Percentiles rank a stretch among this genome's conserved stretches.
These are phyloP conservation scores for Aspergillus ellipticus DNA, from an alignment of 495 filamentous ascomycete genomes.

Conservation along the genomic window DNA sequence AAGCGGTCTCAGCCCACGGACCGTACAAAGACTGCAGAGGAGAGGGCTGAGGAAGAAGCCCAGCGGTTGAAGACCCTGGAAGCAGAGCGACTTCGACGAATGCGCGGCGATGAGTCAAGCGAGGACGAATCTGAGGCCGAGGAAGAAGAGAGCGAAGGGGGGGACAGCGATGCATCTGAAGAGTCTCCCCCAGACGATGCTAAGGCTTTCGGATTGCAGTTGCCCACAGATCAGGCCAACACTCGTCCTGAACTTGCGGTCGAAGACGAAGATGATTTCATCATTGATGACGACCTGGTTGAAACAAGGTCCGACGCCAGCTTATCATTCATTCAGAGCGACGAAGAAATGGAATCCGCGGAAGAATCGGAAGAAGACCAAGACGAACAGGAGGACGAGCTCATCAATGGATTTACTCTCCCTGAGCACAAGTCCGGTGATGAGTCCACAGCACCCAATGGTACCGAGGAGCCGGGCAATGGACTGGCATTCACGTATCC, in stretches of 20 bases:
- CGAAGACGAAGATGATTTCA: constrained; percentile 90
- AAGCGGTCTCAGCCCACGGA: constrained; percentile 79
- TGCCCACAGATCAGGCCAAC: constrained; percentile 24
- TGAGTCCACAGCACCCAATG: constrained; percentile 22
- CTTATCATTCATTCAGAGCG: constrained; percentile 48
- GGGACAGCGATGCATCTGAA: constrained; percentile 35
- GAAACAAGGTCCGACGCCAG: constrained; percentile 52
- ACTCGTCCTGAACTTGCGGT: constrained; percentile 47
- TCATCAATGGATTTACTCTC: constrained; percentile 38
- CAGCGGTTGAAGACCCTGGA: constrained; percentile 74
- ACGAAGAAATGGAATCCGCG: constrained; percentile 44
- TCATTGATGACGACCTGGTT: constrained; percentile 83
- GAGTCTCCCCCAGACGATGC: constrained; percentile 49
- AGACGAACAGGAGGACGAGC: constrained; percentile 48
- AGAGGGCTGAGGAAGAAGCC: constrained; percentile 72
- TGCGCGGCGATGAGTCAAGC: constrained; percentile 39
- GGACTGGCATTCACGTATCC: constrained; percentile 75
- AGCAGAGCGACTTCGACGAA: constrained; percentile 57
- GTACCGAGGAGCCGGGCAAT: constrained; percentile 35
- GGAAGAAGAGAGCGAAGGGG: constrained; percentile 43
- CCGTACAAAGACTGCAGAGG: constrained; percentile 86
- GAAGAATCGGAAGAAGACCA: constrained; percentile 41
- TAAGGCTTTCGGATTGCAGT: constrained; percentile 52
- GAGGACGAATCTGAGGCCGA: constrained; percentile 41
- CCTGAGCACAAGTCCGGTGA: constrained; percentile 21